Percentiles rank a stretch among this genome's conserved stretches.
These are phyloP conservation scores for Colletotrichum chrysophilum DNA, from an alignment of 2,329 filamentous ascomycete species.

Conservation along the genomic window DNA sequence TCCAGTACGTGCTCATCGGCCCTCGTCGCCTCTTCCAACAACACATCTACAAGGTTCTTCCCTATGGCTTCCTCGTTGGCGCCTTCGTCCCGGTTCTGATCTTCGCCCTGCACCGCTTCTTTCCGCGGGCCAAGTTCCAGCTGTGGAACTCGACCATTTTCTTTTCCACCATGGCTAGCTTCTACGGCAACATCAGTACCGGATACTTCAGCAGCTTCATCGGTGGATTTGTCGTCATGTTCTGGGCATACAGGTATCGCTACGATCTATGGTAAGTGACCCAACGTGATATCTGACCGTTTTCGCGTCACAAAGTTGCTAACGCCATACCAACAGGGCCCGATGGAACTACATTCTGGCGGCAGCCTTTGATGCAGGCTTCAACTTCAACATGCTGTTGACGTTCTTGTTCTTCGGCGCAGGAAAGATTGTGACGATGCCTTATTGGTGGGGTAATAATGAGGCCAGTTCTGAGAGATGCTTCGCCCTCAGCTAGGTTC, in stretches of 20 bases:
- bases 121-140: conserved; percentile 58
- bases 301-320: not conserved
- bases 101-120: conserved; percentile 55
- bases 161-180: conserved; percentile 58
- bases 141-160: conserved; percentile 69
- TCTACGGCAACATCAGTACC: conserved; percentile 67
- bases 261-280: conserved; percentile 55
- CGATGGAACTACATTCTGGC: conserved; percentile 67
- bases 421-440: conserved; percentile 59
- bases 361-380: conserved; percentile 66
- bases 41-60: conserved; percentile 51
- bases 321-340: conserved; percentile 30
- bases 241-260: conserved; percentile 58
- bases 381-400: conserved; percentile 65
- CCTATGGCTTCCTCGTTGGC: conserved; percentile 59
- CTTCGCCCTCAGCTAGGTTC: conserved; percentile 49
- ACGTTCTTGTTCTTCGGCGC: conserved; percentile 66
- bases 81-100: conserved; percentile 49
- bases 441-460: conserved; percentile 70
- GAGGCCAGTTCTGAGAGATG: conserved; percentile 60
- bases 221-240: conserved; percentile 67
- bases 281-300: not conserved
- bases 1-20: conserved; percentile 65
- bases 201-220: conserved; percentile 62
- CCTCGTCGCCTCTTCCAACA: conserved; percentile 47